Evolutionary conservation across 2,329 filamentous ascomycete genomes (phyloP), one percentile per base, ranked within the genome.

Genomic region (Myriosclerotinia duriaeana): DNA sequence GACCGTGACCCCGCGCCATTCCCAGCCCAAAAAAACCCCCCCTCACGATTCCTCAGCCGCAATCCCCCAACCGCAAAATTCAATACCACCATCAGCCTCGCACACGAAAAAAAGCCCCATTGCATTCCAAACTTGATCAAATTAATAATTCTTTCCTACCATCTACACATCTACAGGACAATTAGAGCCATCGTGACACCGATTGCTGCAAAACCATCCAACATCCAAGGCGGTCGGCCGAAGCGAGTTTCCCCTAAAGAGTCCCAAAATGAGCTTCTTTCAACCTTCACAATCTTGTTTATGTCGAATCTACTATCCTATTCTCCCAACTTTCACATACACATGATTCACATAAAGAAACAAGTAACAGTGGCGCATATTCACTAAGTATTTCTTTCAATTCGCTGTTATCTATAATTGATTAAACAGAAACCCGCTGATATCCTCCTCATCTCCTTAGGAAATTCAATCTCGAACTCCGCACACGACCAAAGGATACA

Each of bases 171-270:
- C 30, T 34, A 6, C 30, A 6, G 30, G 30, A 34, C 30, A 34
- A 34, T 34, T 5, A 34, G 30, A 34, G 5, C 30, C 30, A 34
- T 34, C 30, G 30, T 34, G 30, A 34, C 30, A 34, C 30, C 30
- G 30, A 34, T 34, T 34, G 30, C 30, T 34, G 30, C 30, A 34
- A 60, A 60, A 48, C 42, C n/a, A 60, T 50, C 15, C 1, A 48
- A 48, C 36, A 55, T 12, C 11, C 20, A 48, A 50, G 44, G 56
- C 30, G 42, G 30, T 60, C 42, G n/a, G 20, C 34, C 42, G 56
- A 60, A 50, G 42, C 56, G 56, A 60, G 30, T 17, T 36, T 36
- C 42, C 56, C 56, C 56, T 60, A 17, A 60, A 22, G 1, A 46
- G 1, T 8, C 11, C 20, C 11, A 12, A 20, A 12, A 34, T 20